These are phyloP conservation scores for Fusarium sp. DNA, from an alignment of 2,329 filamentous ascomycete species.

Conservation along the genomic window DNA sequence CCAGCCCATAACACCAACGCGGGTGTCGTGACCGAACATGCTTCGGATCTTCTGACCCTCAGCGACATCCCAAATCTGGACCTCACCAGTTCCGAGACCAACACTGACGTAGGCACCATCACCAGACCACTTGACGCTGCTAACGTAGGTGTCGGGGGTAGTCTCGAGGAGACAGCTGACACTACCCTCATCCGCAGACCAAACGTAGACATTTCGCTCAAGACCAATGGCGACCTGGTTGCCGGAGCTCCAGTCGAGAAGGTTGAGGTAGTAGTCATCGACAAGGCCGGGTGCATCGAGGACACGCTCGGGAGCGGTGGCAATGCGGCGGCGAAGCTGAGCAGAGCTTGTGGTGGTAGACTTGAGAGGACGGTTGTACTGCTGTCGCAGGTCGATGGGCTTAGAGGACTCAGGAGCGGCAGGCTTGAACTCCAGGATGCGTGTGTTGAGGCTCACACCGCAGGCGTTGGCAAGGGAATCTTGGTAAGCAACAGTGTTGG, in stretches of 20 bases:
- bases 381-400: constrained; percentile 95
- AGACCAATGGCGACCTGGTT: constrained; percentile 99
- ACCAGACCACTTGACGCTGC: constrained; percentile 98
- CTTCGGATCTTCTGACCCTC: constrained; percentile 95
- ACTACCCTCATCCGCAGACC: constrained; percentile 93
- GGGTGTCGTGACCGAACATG: constrained; percentile 97
- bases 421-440: constrained; percentile 98
- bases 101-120: constrained; percentile 97
- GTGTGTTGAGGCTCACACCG: constrained; percentile 91
- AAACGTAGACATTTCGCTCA: constrained; percentile 97
- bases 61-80: constrained; percentile 99
- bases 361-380: constrained; percentile 97
- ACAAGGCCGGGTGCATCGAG: constrained; percentile 95
- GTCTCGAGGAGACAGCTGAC: constrained; percentile 92
- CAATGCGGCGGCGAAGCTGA: constrained; percentile 90
- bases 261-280: constrained; percentile 98
- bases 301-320: constrained; percentile 94
- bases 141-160: constrained; percentile 90
- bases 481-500: constrained; percentile 90
- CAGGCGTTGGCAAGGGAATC: constrained; percentile 91
- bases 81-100: constrained; percentile 92
- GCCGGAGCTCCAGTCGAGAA: constrained; percentile 96
- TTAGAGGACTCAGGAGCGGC: constrained; percentile 98
- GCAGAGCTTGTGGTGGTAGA: constrained; percentile 77
- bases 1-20: constrained; percentile 98